Evolutionary conservation across 1,139 yeast species (phyloP).

Genomic region (Saccharomyces pastorianus): DNA sequence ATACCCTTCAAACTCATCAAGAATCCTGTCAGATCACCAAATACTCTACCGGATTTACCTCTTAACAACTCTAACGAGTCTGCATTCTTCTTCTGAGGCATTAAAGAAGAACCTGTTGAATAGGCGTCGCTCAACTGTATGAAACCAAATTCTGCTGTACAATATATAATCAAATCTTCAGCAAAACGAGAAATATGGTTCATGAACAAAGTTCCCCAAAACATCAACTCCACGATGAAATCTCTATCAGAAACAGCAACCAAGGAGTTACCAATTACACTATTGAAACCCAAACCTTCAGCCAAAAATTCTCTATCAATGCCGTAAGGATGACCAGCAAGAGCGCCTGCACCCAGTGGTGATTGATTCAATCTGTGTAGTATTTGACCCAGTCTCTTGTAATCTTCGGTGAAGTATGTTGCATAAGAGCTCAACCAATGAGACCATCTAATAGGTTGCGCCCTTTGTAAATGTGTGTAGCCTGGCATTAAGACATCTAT

Average conservation of each 20-base stretch:
- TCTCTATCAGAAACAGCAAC: conserved; percentile 96
- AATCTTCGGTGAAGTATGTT: conserved; percentile 85
- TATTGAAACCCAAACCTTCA: conserved; percentile 62
- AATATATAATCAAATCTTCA: conserved; percentile 90
- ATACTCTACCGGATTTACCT: conserved; percentile 95
- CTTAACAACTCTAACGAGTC: conserved; percentile 90
- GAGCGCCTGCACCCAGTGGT: conserved; percentile 95
- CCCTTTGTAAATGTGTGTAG: conserved; percentile 95
- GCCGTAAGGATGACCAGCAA: conserved; percentile 98
- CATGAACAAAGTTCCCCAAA: conserved; percentile 94
- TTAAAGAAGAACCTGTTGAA: conserved; percentile 94
- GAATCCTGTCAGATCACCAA: conserved; percentile 91
- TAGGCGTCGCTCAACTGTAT: conserved; percentile 91
- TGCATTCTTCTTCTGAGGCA: conserved; percentile 99
- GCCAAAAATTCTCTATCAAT: conserved; percentile 90
- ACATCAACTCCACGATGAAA: conserved; percentile 91
- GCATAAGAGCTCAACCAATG: conserved; percentile 96
- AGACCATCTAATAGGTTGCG: conserved; percentile 98
- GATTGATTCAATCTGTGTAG: conserved; percentile 75
- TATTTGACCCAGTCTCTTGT: conserved; percentile 73
- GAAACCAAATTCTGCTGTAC: conserved; percentile 96
- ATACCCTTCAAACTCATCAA: conserved; percentile 91
- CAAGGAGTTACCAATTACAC: conserved; percentile 88
- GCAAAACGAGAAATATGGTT: conserved; percentile 90
- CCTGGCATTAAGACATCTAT: conserved; percentile 96